Evolutionary conservation across 1,139 yeast genomes (phyloP).

Genomic region (Yarrowia galli): DNA sequence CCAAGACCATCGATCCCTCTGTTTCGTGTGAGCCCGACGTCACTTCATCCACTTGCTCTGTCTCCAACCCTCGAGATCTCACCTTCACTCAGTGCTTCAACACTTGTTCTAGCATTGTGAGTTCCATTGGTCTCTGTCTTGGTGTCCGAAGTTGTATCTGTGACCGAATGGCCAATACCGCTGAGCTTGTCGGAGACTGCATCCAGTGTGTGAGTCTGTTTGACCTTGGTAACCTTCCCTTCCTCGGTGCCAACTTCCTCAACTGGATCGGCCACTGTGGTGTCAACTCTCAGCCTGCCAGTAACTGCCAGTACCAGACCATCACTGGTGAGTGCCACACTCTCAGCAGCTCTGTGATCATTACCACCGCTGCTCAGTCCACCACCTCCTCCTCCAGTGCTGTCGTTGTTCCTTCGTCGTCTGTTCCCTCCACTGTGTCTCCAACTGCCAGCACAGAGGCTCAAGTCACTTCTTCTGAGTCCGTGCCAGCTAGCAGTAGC

Average conservation of each 20-base stretch:
- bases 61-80: not conserved
- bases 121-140: conserved; percentile 9
- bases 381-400: not conserved
- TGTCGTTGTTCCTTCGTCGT: no score
- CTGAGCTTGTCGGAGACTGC: conserved; percentile 12
- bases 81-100: not conserved
- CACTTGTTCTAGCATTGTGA: not conserved
- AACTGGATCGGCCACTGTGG: conserved; percentile 14
- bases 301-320: conserved; percentile 1
- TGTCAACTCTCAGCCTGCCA: not conserved
- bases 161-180: conserved; percentile 2
- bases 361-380: not conserved
- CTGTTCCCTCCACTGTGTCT: no score
- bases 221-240: conserved; percentile 10
- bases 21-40: conserved; percentile 20
- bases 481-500: not conserved
- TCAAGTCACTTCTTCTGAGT: not conserved
- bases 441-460: not conserved
- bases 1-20: conserved; percentile 15
- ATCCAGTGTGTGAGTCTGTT: conserved; percentile 22
- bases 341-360: not conserved
- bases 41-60: conserved; percentile 8
- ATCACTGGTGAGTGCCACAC: conserved; percentile 17
- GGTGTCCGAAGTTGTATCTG: conserved; percentile 6
- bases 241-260: conserved; percentile 24